Base-by-base conservation (phyloP, 768 basidiomycete species). In the Boletus vermiculosoides region DNA sequence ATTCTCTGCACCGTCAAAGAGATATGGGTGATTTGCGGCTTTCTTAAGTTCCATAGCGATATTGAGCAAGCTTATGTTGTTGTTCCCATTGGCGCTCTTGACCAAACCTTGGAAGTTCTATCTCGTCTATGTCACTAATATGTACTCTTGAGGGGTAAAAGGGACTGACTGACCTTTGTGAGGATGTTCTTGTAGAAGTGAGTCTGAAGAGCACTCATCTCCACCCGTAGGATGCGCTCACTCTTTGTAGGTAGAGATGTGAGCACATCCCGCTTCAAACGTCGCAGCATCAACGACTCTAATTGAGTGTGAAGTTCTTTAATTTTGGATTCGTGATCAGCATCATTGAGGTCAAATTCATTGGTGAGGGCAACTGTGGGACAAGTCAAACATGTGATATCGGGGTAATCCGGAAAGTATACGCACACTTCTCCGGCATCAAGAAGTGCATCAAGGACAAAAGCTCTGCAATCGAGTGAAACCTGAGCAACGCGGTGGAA, bases 21-120 rank as follows among this genome's bases (percentile, higher is more conserved):
- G 83, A 72, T 89, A 99, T 1, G 97, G 97, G 66, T 99, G 97
- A 68, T 98, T 98, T 28, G 93, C 94, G 1, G 95, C 94, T 73
- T 99, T 98, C 80, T 98, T 98, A 49, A 98, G 79, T 71, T 98
- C 97, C 95, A 99, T 97, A 1, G 96, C 96, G 52, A 99, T 96
- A 70, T 99, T 99, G 70, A 99, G 84, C 69, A 99, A 76, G 70
- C 91, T 98, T 73, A 94, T 96, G 71, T 92, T 94, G 74, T 86
- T 85, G 69, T 90, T 88, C 48, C 88, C 92, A 65, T 90, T 86
- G 8, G 92, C 88, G 63, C 91, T 91, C 78, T 94, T 95, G 62
- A 92, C 82, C 45, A 99, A 79, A 20, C 89, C 97, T 65, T 87
- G 83, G 72, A 96, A 99, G 73, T 99, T 99, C 91, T 95, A 62